Percentiles rank a stretch among this genome's conserved stretches.
phyloP scores from a whole-genome alignment of 2,329 filamentous ascomycete species.

The Xylaria sp. region DNA sequence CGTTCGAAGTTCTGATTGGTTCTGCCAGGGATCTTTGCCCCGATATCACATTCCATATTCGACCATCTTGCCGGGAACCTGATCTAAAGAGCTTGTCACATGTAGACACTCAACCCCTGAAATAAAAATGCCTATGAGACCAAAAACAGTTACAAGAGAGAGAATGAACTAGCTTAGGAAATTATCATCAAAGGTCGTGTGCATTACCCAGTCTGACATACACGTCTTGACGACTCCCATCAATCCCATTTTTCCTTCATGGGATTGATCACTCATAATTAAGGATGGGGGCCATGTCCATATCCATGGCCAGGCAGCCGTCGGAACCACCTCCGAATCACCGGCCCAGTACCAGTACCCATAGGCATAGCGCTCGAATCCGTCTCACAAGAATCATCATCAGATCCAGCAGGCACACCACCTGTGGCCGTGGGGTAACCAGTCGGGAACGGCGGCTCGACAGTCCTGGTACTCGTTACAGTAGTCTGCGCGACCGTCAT shows the following conservation, averaged over 20 bases:
- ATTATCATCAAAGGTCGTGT: background rate
- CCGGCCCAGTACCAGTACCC: slow-evolving; percentile 12
- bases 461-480: slow-evolving; percentile 23
- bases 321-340: slow-evolving; percentile 25
- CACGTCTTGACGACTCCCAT: background rate
- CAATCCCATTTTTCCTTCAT: background rate
- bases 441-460: slow-evolving; percentile 28
- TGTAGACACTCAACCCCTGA: background rate
- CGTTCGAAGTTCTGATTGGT: slow-evolving; percentile 7
- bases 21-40: background rate
- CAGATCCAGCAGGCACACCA: slow-evolving; percentile 11
- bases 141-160: background rate
- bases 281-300: slow-evolving; percentile 14
- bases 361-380: slow-evolving; percentile 9
- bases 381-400: slow-evolving; percentile 3
- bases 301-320: slow-evolving; percentile 8
- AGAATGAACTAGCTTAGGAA: background rate
- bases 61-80: too few species aligned
- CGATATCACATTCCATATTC: too few species aligned
- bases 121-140: background rate
- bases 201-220: background rate
- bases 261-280: background rate
- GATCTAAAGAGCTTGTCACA: too few species aligned
- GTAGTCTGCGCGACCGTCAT: slow-evolving; percentile 18
- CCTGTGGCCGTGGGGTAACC: slow-evolving; percentile 19